These are phyloP conservation scores for Cordyceps fumosorosea DNA, from an alignment of 2,329 filamentous ascomycete species.

Conservation along the genomic window DNA sequence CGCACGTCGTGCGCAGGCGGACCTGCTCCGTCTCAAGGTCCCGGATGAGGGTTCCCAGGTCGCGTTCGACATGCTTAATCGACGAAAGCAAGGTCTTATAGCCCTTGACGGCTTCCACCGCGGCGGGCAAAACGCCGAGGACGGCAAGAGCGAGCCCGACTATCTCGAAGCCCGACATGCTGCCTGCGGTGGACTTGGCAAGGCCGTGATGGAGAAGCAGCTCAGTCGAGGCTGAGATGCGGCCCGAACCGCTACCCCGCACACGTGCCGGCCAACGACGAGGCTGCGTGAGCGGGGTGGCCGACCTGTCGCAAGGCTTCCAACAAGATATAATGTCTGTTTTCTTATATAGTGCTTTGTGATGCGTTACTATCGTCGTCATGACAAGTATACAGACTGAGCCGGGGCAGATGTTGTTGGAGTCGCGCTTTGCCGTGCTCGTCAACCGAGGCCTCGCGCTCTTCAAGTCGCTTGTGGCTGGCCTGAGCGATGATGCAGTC, in stretches of 20 bases:
- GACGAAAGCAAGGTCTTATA: slow-evolving; percentile 3
- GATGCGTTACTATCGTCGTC: background rate
- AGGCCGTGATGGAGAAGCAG: background rate
- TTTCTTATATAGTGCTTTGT: too few relatives aligned
- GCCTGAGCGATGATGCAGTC: background rate
- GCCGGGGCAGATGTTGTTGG: background rate
- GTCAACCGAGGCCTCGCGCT: background rate
- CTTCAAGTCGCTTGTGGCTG: background rate
- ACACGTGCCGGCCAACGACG: background rate
- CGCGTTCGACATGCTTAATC: background rate
- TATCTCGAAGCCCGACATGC: slow-evolving; percentile 12
- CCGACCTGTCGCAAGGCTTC: background rate
- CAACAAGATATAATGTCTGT: background rate
- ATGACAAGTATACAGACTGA: background rate
- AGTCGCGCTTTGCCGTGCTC: background rate
- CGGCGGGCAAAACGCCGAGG: slow-evolving; percentile 6
- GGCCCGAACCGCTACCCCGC: background rate
- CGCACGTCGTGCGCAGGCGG: slow-evolving; percentile 9
- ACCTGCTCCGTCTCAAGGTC: slow-evolving; percentile 12
- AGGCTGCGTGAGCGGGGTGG: background rate
- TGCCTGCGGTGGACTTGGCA: background rate
- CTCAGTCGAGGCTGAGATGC: background rate
- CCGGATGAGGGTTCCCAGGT: background rate
- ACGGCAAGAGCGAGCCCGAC: background rate
- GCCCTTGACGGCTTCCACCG: slow-evolving; percentile 6